phyloP scores from a whole-genome alignment of 768 basidiomycete species.

The Trametes gibbosa region DNA sequence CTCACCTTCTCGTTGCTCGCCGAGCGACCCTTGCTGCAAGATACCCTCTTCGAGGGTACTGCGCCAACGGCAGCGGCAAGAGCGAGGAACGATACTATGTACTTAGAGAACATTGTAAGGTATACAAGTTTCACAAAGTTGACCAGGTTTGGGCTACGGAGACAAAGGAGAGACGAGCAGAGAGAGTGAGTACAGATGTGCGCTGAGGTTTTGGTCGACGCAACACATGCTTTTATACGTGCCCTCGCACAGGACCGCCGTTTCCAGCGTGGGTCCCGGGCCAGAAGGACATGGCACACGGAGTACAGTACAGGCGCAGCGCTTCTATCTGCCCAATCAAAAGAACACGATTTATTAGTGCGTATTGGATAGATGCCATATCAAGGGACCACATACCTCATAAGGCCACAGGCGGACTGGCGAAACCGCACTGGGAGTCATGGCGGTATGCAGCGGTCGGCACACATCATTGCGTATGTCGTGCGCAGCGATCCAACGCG shows the following conservation, averaged over 20 bases:
- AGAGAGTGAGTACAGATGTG: background rate
- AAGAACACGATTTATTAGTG: too few relatives aligned
- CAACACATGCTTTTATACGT: background rate
- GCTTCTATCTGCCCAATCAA: too few relatives aligned
- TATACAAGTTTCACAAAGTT: background rate
- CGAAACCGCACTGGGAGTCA: background rate
- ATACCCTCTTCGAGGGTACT: constrained; percentile 4
- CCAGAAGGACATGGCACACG: too few relatives aligned
- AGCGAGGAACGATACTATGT: constrained; percentile 5
- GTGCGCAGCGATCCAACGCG: background rate
- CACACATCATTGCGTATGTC: background rate
- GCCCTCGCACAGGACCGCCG: background rate
- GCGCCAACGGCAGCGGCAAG: constrained; percentile 3
- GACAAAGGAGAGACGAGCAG: background rate
- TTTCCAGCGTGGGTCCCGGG: too few relatives aligned
- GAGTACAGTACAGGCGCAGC: too few relatives aligned
- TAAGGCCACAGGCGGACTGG: too few relatives aligned
- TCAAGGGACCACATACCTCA: too few relatives aligned
- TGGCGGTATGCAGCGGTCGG: background rate
- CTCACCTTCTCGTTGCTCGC: constrained; percentile 8
- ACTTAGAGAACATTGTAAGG: constrained; percentile 10
- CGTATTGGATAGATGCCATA: too few relatives aligned
- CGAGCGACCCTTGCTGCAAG: constrained; percentile 17
- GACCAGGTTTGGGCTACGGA: background rate
- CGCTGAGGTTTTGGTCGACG: background rate